These are phyloP conservation scores for Aspergillus coremiiformis DNA, from an alignment of 495 filamentous ascomycete species.

Conservation along the genomic window DNA sequence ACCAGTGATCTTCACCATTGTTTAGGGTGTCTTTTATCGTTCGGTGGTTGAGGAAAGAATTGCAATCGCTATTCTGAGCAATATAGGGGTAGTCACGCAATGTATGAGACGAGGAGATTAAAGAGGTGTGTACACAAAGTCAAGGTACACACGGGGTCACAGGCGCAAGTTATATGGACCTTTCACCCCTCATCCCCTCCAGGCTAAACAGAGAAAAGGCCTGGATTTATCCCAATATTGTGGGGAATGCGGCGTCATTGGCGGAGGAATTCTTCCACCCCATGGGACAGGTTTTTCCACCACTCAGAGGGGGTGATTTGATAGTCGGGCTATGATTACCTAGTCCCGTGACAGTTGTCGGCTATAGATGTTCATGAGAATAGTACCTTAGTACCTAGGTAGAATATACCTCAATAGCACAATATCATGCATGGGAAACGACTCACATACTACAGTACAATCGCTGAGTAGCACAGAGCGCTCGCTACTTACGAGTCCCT, in stretches of 20 bases:
- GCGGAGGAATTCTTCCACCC: conserved; percentile 19
- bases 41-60: not conserved
- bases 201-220: conserved; percentile 4
- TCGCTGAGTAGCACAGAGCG: too few species aligned
- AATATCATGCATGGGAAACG: too few species aligned
- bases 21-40: conserved; percentile 7
- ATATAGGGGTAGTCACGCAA: not conserved
- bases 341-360: too few species aligned
- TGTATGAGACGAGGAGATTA: not conserved
- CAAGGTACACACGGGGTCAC: not conserved
- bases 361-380: conserved; percentile 6
- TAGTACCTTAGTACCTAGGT: too few species aligned
- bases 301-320: conserved; percentile 15
- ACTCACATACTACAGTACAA: too few species aligned
- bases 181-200: conserved; percentile 5
- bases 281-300: conserved; percentile 22
- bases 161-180: conserved; percentile 7
- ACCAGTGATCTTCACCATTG: conserved; percentile 72
- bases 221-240: not conserved
- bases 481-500: not conserved
- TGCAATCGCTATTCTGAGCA: not conserved
- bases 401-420: too few species aligned
- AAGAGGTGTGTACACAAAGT: not conserved
- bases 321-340: conserved; percentile 24
- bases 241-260: conserved; percentile 16